Conservation (phyloP, 352 stramenopile species). For the Phytophthora lateralis region DNA sequence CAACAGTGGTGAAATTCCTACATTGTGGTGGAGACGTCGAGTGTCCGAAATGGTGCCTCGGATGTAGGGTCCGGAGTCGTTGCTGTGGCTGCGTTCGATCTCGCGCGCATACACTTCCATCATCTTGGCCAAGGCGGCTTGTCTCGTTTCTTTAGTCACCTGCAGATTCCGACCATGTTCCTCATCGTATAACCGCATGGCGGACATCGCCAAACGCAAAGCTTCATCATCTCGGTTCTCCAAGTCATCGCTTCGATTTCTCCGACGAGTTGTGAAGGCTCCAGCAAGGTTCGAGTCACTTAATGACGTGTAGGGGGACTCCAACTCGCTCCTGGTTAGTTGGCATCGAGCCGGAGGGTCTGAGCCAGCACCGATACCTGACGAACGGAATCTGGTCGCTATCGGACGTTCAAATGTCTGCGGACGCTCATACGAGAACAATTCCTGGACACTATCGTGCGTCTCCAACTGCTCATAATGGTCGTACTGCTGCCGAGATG, state of each 20-base stretch:
- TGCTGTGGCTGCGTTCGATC: constrained; percentile 50
- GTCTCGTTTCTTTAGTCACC: constrained; percentile 62
- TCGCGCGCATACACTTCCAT: constrained; percentile 79
- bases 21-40: constrained; percentile 20
- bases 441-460: constrained; percentile 7
- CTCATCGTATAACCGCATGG: constrained; percentile 81
- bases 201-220: constrained; percentile 70
- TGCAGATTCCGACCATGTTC: constrained; percentile 52
- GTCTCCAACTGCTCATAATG: neutral
- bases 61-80: constrained; percentile 10
- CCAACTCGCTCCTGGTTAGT: constrained; percentile 16
- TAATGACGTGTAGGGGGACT: constrained; percentile 26
- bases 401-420: neutral
- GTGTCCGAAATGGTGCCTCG: constrained; percentile 27
- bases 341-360: constrained; percentile 14
- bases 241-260: constrained; percentile 32
- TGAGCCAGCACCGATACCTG: constrained; percentile 14
- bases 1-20: constrained; percentile 17
- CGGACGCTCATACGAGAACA: constrained; percentile 19
- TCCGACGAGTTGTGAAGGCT: constrained; percentile 20
- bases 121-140: constrained; percentile 72
- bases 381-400: constrained; percentile 12
- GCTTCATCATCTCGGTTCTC: constrained; percentile 45
- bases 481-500: neutral
- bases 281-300: constrained; percentile 27